A percentile compares a stretch with the other conserved stretches of the same genome.
Evolutionary conservation across 148 eudicot species (phyloP).

Genomic region (Camellia granthamiana): DNA sequence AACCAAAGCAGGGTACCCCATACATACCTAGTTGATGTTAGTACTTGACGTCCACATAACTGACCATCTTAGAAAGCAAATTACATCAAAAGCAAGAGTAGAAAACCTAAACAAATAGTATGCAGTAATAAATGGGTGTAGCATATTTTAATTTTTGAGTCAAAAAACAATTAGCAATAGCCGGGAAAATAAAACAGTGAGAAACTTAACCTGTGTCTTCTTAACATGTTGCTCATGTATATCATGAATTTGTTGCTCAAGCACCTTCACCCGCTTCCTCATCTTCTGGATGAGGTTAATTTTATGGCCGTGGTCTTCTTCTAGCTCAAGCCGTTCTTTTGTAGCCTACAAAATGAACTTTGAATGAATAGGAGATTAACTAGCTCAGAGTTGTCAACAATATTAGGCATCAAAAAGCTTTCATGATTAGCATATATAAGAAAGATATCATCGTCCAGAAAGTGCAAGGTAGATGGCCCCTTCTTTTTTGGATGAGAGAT

Average conservation of each 20-base stretch:
- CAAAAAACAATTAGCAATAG: background rate
- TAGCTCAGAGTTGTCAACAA: conserved; percentile 3
- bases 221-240: conserved; percentile 59
- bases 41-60: background rate
- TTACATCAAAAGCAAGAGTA: background rate
- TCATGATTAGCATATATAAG: background rate
- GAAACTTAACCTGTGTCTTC: conserved; percentile 62
- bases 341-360: conserved; percentile 49
- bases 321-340: conserved; percentile 57
- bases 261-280: conserved; percentile 36
- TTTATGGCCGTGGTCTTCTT: conserved; percentile 47
- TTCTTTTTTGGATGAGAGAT: background rate
- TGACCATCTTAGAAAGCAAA: background rate
- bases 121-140: background rate
- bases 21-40: background rate
- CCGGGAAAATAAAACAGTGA: background rate
- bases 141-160: background rate
- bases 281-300: conserved; percentile 38
- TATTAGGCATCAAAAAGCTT: background rate
- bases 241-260: conserved; percentile 58
- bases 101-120: background rate
- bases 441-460: background rate
- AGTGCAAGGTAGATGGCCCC: background rate
- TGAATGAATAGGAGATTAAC: background rate
- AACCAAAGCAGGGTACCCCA: background rate